Evolutionary conservation across 345 rosid species (phyloP).

Genomic region (Eucalyptus grandis): DNA sequence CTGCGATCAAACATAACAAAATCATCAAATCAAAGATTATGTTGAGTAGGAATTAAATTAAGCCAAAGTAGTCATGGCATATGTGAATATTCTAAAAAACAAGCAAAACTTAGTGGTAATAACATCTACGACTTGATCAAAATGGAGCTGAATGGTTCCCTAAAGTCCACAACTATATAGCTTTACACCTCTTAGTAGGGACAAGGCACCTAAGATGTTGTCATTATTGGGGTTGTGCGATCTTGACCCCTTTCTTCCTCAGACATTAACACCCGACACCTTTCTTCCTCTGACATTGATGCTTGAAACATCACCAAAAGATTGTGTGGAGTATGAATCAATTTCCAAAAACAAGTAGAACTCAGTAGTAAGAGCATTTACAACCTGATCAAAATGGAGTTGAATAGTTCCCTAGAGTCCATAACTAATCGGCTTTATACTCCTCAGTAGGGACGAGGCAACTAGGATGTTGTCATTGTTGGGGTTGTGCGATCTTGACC

Average conservation of each 20-base stretch:
- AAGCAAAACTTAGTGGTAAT: fast-evolving
- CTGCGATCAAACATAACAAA: background rate
- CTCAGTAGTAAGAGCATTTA: fast-evolving
- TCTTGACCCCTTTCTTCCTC: too few relatives aligned
- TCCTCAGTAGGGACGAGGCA: fast-evolving
- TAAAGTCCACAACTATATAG: background rate
- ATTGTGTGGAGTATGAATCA: background rate
- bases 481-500: too few relatives aligned
- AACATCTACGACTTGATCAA: fast-evolving
- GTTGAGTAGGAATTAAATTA: background rate
- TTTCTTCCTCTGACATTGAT: too few relatives aligned
- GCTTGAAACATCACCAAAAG: too few relatives aligned
- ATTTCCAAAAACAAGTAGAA: too few relatives aligned
- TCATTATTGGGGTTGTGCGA: background rate
- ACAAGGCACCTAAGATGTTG: fast-evolving
- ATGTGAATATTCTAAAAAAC: fast-evolving
- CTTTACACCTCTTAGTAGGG: fast-evolving
- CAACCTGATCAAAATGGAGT: background rate
- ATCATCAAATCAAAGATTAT: background rate
- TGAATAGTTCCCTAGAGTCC: background rate
- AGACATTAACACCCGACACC: fast-evolving
- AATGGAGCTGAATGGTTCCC: background rate
- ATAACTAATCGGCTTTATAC: background rate
- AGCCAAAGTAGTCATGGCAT: background rate
- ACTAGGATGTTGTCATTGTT: background rate